Percentiles rank a stretch among this genome's conserved stretches.
These are phyloP conservation scores for Chalciporus chontae DNA, from an alignment of 768 basidiomycete genomes.

Conservation along the genomic window DNA sequence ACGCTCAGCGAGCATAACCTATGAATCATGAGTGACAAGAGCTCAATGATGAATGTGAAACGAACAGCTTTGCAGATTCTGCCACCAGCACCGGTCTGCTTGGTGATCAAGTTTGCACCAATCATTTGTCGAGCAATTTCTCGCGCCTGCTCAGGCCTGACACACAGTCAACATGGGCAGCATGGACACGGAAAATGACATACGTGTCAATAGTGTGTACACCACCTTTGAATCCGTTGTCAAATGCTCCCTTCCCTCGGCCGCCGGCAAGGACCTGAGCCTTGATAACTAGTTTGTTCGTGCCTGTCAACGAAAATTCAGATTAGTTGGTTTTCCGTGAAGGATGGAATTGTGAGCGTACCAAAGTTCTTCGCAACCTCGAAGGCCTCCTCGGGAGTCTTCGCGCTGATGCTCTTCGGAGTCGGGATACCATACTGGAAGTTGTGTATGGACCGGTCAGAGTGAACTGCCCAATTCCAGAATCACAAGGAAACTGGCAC, in stretches of 20 bases:
- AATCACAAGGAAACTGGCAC: conserved; percentile 14
- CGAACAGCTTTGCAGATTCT: conserved; percentile 92
- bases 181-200: conserved; percentile 3
- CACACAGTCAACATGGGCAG: conserved; percentile 6
- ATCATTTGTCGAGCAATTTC: conserved; percentile 92
- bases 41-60: conserved; percentile 12
- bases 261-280: conserved; percentile 99
- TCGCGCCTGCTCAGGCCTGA: conserved; percentile 82
- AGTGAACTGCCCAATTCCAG: not conserved
- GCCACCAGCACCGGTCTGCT: conserved; percentile 92
- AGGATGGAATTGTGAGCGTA: conserved; percentile 30
- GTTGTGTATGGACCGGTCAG: not conserved
- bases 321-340: not conserved
- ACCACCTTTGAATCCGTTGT: conserved; percentile 95
- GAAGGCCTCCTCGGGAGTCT: conserved; percentile 85
- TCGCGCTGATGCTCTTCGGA: conserved; percentile 85
- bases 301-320: conserved; percentile 42
- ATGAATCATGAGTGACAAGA: conserved; percentile 12
- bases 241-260: conserved; percentile 95
- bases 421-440: conserved; percentile 91
- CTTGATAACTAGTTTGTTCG: conserved; percentile 87
- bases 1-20: conserved; percentile 99
- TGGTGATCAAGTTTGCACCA: conserved; percentile 92
- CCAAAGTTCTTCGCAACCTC: conserved; percentile 88
- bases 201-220: conserved; percentile 92